Evolutionary conservation across 2,329 filamentous ascomycete genomes (phyloP), one percentile per base, ranked within the genome.

Genomic region (Diaporthe sp.): DNA sequence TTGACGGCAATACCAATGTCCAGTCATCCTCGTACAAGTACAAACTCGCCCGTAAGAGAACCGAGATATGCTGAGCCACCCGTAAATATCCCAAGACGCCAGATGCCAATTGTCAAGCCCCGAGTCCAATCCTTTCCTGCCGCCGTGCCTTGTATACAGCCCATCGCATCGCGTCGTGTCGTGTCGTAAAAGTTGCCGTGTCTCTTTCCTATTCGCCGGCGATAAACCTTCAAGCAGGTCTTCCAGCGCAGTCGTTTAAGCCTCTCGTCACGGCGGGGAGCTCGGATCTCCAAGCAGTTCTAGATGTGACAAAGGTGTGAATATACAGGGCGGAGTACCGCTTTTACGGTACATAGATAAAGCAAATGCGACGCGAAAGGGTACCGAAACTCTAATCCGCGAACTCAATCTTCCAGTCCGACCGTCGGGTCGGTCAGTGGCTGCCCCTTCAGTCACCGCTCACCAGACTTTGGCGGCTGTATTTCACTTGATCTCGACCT

Each of bases 401-500:
- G 5, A 55, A 73, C 37, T 44, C 47, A 55, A 57, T 63, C 49
- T 44, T 39, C 34, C 47, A 13, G 20, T 65, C 55, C 47, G 61
- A 44, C 22, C 37, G 17, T 17, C 28, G 12, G 55, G 57, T 51
- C n/a, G 42, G 34, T 39, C 20, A 37, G 49, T 44, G 31, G 37
- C 31, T 55, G 63, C 8, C 71, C 31, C 51, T 75, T 76, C 71
- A 67, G 49, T 80, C 76, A 81, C 78, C 81, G 82, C 77, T 86
- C 83, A 53, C 82, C 81, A 47, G 83, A 83, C 79, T 88, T 89
- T 71, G 86, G 86, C 75, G 84, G 84, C 78, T 90, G 86, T 76
- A 90, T 83, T 80, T 91, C 90, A 78, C 90, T 89, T 51, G 85
- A 83, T 75, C 84, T 74, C 10, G 75, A 71, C 37, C 79, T 80